Evolutionary conservation across 805 yeast species (phyloP), one percentile per base, ranked within the genome.

Genomic region (Saccharomycopsis sp.): DNA sequence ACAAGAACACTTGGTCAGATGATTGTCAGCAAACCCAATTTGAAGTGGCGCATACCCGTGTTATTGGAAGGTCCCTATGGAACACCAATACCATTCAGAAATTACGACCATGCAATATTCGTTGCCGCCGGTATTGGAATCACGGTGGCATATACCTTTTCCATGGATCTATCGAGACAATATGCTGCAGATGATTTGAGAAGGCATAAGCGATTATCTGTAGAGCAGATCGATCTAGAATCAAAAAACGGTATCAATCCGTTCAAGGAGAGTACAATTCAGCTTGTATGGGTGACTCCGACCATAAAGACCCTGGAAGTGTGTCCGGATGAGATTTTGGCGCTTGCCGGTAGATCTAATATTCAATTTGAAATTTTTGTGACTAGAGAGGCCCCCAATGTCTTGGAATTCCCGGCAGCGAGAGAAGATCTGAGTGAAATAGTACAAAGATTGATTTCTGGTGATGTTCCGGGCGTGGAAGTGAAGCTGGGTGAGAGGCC

Each of bases 41-140:
- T 64, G 18, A 56, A 53, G 14, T 53, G 50, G 2, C 61, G 69
- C 24, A 67, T 79, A 52, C 72, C 70, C 20, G 66, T 76, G 8
- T 67, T 74, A 9, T 51, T 82, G 2, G 92, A 87, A 66, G 92
- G 92, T 0, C 91, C 91, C 1, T 87, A 87, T 65, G 89, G 92
- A 2, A 73, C 75, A 46, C 62, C 77, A 1, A 66, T 79, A 2
- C 79, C 84, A 1, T 70, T 81, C 15, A 70, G 73, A 24, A 70
- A 73, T 50, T 85, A 78, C 63, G 79, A 81, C 53, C 77, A 79
- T 57, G 78, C 84, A 3, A 74, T 85, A 4, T 75, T 84, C 50
- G 61, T 87, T 23, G 86, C 91, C 5, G 91, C 90, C 52, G 92
- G 94, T 34, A 82, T 82, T 56, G 94, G 94, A 56, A 74, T 87